A percentile compares a stretch with the other conserved stretches of the same genome.
Evolutionary conservation across 305 asterid genomes (phyloP).

Genomic region (Fraxinus ornus): DNA sequence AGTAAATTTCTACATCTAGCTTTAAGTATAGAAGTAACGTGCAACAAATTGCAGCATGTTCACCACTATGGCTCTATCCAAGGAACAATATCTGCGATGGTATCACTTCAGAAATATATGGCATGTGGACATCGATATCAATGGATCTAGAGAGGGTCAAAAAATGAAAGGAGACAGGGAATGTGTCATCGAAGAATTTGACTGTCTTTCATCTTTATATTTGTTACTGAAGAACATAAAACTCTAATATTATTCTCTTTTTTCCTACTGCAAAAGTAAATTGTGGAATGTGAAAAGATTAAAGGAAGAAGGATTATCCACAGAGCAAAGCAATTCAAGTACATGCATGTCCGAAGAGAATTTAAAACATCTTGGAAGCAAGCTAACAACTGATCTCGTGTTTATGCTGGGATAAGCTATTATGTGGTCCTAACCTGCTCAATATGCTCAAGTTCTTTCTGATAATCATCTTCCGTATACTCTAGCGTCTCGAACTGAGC

Average conservation of each 20-base stretch:
- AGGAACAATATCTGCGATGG: background rate
- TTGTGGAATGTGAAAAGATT: background rate
- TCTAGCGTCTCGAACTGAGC: constrained; percentile 95
- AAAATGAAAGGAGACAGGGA: background rate
- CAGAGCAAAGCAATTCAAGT: background rate
- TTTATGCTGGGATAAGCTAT: background rate
- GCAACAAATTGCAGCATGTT: background rate
- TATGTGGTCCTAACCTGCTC: constrained; percentile 54
- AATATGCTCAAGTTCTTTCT: constrained; percentile 80
- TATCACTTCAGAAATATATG: background rate
- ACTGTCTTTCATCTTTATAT: background rate
- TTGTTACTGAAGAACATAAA: background rate
- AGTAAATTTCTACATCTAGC: background rate
- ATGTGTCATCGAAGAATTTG: background rate
- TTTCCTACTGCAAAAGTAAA: background rate
- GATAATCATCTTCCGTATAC: constrained; percentile 95
- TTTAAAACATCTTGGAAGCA: constrained; percentile 7
- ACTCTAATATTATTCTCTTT: background rate
- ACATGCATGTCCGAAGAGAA: background rate
- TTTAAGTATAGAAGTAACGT: background rate
- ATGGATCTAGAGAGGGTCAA: background rate
- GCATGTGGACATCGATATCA: background rate
- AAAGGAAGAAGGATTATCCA: background rate
- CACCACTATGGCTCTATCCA: background rate
- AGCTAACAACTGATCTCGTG: background rate